Conservation (phyloP, 2,329 filamentous ascomycete genomes). For the Claviceps arundinis region DNA sequence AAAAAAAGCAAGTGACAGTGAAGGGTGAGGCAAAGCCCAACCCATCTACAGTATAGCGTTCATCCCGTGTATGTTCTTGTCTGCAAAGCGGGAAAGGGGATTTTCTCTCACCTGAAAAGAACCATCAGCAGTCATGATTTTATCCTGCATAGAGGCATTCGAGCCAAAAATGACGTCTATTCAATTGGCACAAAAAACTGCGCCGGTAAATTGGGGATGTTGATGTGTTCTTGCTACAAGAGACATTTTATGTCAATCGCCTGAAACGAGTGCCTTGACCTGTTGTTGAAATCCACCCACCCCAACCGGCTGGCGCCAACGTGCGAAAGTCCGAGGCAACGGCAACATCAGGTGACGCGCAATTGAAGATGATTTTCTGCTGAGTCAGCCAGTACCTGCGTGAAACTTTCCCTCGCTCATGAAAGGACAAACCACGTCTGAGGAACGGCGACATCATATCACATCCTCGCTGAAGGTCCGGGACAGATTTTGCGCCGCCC, state of each 20-base stretch:
- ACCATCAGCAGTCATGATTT: constrained; percentile 29
- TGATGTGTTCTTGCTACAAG: constrained; percentile 15
- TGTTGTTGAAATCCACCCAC: constrained; percentile 22
- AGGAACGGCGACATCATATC: neutral
- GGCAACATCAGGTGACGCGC: constrained; percentile 1
- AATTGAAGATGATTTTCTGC: neutral
- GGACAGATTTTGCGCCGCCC: neutral
- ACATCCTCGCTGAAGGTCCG: neutral
- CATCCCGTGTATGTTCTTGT: neutral
- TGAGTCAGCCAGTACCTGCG: constrained; percentile 1
- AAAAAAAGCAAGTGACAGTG: neutral
- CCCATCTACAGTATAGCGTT: too few relatives aligned
- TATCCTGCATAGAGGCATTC: constrained; percentile 2
- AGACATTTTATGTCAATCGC: constrained; percentile 11
- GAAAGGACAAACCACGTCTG: neutral
- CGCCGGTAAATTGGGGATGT: constrained; percentile 18
- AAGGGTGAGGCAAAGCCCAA: neutral
- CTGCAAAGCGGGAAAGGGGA: neutral
- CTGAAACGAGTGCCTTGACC: constrained; percentile 4
- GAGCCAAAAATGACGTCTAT: neutral
- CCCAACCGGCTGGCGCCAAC: neutral
- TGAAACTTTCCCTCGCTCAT: neutral
- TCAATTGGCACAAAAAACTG: constrained; percentile 8
- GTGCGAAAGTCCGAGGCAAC: neutral
- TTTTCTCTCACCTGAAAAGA: constrained; percentile 29